Percentiles rank a stretch among this genome's conserved stretches.
Evolutionary conservation across 306 rosid genomes (phyloP).

Genomic region (Pterocarpus macrocarpus): DNA sequence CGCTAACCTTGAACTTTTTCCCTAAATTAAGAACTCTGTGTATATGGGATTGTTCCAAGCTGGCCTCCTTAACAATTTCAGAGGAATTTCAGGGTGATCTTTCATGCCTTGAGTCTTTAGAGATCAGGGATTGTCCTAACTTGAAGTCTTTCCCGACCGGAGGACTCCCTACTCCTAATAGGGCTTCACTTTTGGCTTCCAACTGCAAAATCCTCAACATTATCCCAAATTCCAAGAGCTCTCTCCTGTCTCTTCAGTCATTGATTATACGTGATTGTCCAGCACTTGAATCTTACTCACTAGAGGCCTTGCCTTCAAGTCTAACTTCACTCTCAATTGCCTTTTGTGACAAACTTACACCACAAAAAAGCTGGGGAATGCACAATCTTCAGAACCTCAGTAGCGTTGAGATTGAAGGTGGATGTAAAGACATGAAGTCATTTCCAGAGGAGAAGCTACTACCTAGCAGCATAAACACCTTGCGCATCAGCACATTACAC

Average conservation of each 20-base stretch:
- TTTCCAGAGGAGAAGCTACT: constrained; percentile 32
- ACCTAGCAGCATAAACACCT: not conserved
- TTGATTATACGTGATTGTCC: constrained; percentile 24
- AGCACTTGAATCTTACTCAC: not conserved
- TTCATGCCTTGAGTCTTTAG: constrained; percentile 22
- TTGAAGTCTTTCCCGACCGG: not conserved
- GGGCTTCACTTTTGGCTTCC: not conserved
- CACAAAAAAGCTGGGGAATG: constrained; percentile 26
- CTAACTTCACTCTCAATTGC: constrained; percentile 5
- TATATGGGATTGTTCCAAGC: constrained; percentile 26
- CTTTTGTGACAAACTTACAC: constrained; percentile 23
- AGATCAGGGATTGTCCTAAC: constrained; percentile 27
- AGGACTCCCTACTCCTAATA: constrained; percentile 36
- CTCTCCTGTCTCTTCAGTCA: constrained; percentile 8
- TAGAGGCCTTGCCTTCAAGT: constrained; percentile 35
- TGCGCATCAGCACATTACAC: not conserved
- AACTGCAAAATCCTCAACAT: not conserved
- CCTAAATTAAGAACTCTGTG: constrained; percentile 12
- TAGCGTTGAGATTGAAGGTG: constrained; percentile 40
- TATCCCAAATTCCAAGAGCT: constrained; percentile 22
- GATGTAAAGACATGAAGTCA: constrained; percentile 27
- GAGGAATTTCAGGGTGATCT: not conserved
- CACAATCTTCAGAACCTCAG: constrained; percentile 13
- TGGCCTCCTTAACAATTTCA: not conserved
- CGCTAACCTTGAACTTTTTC: constrained; percentile 21